Evolutionary conservation across 1,284 basidiomycete genomes (phyloP).

Genomic region (Cryptococcus jaspeensis): DNA sequence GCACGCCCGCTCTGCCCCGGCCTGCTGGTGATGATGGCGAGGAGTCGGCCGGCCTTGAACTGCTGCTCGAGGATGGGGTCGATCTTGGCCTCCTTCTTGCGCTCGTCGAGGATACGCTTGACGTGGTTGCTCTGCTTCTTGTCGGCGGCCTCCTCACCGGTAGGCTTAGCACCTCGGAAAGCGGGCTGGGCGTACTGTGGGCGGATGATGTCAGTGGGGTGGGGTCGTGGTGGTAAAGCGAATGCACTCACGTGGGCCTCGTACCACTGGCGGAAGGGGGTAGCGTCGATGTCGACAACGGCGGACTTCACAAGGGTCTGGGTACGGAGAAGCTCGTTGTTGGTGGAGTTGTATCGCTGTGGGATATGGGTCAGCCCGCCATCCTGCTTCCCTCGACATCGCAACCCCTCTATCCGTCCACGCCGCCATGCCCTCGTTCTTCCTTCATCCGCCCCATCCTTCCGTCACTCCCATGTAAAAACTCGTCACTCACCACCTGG

Average conservation of each 20-base stretch:
- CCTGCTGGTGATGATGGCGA: conserved; percentile 82
- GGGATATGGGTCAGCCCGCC: conserved; percentile 6
- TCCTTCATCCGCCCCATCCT: too few relatives aligned
- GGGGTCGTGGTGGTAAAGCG: not conserved
- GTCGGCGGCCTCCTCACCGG: conserved; percentile 56
- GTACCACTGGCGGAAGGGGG: conserved; percentile 98
- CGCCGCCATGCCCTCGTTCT: not conserved
- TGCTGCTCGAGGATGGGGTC: conserved; percentile 74
- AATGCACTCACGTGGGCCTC: conserved; percentile 77
- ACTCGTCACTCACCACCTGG: conserved; percentile 72
- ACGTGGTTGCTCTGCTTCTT: conserved; percentile 86
- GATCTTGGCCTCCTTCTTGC: conserved; percentile 89
- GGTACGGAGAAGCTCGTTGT: conserved; percentile 97
- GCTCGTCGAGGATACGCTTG: conserved; percentile 77
- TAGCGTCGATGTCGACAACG: conserved; percentile 92
- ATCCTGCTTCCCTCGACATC: not conserved
- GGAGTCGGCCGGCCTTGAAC: conserved; percentile 57
- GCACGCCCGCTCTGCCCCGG: conserved; percentile 91
- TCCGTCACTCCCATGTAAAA: not conserved
- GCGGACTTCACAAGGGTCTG: conserved; percentile 95
- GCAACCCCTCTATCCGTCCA: not conserved
- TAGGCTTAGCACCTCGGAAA: conserved; percentile 70
- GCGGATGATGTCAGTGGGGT: not conserved
- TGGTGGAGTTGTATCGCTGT: conserved; percentile 94
- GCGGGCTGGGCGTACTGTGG: conserved; percentile 83